Percentiles rank a stretch among this genome's conserved stretches.
phyloP scores from a whole-genome alignment of 2,329 filamentous ascomycete species.

The Thelonectria olida region DNA sequence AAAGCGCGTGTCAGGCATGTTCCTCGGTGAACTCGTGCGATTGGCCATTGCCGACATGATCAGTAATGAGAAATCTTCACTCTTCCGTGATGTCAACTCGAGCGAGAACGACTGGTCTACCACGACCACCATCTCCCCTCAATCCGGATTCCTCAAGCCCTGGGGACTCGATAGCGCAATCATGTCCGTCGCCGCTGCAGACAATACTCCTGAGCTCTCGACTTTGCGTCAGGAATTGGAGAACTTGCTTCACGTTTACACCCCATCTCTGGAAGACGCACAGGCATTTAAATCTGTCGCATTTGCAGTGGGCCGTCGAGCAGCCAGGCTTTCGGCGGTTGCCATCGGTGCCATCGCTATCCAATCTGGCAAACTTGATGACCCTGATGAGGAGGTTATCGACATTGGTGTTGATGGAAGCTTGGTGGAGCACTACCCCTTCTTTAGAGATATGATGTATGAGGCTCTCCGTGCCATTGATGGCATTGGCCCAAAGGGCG shows the following conservation, averaged over 20 bases:
- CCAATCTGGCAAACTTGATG: conserved; percentile 76
- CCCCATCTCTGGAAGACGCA: conserved; percentile 83
- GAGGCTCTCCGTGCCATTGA: conserved; percentile 81
- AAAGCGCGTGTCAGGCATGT: conserved; percentile 98
- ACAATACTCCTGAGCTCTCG: conserved; percentile 76
- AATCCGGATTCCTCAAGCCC: conserved; percentile 75
- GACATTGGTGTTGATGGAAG: conserved; percentile 96
- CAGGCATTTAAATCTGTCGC: conserved; percentile 87
- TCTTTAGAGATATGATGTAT: conserved; percentile 88
- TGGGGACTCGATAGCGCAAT: conserved; percentile 95
- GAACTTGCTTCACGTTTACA: conserved; percentile 77
- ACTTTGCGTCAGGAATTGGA: conserved; percentile 82
- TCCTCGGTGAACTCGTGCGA: conserved; percentile 92
- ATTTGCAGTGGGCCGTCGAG: conserved; percentile 85
- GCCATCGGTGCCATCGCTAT: conserved; percentile 87
- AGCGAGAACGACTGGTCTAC: conserved; percentile 74
- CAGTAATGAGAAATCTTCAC: conserved; percentile 69
- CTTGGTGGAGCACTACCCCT: conserved; percentile 94
- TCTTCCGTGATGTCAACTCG: conserved; percentile 82
- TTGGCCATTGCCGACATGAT: conserved; percentile 78
- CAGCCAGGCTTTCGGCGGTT: conserved; percentile 87
- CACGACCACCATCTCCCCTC: conserved; percentile 73
- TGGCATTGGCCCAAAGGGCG: conserved; percentile 79
- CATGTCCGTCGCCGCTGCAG: conserved; percentile 85
- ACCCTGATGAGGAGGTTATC: conserved; percentile 73